Base-by-base conservation (phyloP, 306 rosid species). In the Nissolia schottii region DNA sequence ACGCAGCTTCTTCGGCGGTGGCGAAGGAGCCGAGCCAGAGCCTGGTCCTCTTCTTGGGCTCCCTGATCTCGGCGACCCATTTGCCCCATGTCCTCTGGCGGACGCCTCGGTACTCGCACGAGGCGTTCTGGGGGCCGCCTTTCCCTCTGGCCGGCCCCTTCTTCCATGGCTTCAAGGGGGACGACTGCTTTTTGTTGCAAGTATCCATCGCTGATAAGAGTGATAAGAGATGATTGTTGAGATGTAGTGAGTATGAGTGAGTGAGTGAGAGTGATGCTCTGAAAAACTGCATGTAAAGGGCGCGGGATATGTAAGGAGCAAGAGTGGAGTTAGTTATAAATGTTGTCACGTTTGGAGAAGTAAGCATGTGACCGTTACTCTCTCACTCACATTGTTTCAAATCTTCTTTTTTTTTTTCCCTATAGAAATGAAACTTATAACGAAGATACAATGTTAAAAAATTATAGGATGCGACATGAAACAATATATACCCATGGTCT, bases 31-130 rank as follows among this genome's bases (percentile, higher is more conserved):
- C 97, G 43, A 94, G 84, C 99, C 99, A 94, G 3, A 94, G 90
- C 49, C 99, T 82, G 14, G 96, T 89, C 77, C 99, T 87, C 82
- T 91, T 94, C 85, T 91, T 89, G 0, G 99, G 99, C 83, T 94
- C 99, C 73, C 97, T 85, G 57, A 94, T 94, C 74, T 94, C 99
- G 0, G 99, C 97, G 16, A 94, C 99, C 99, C 99, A 94, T 81
- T 94, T 94, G 3, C 97, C 99, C 99, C 99, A 94, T 0, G 97
- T 94, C 71, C 99, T 81, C 53, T 91, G 99, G 1, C 99, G 79
- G 49, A 94, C 99, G 1, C 99, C 99, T 6, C 99, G 87, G 50
- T 91, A 94, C 60, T 94, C 89, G 0, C 99, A 94, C 0, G 90
- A 79, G 23, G 97, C 97, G 5, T 94, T 94, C 72, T 85, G 90